A percentile compares a stretch with the other conserved stretches of the same genome.
These are phyloP conservation scores for Herpetospermum pedunculosum DNA, from an alignment of 306 rosid genomes.

Conservation along the genomic window DNA sequence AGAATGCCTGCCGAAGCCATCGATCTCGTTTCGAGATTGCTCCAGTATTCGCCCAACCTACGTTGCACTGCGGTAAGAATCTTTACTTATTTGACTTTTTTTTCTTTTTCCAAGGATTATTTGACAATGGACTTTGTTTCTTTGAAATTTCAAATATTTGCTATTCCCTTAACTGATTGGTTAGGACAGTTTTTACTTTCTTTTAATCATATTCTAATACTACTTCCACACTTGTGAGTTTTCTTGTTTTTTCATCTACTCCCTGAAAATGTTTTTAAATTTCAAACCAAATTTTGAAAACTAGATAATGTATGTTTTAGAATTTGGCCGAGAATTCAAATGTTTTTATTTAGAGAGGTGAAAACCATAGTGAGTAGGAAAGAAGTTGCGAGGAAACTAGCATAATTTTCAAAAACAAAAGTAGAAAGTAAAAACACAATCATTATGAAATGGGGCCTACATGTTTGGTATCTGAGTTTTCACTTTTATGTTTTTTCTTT, in stretches of 20 bases:
- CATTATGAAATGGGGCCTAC: too few relatives aligned
- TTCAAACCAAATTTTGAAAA: background rate
- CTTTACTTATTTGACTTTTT: background rate
- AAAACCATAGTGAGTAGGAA: background rate
- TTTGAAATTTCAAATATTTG: background rate
- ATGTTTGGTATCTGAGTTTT: background rate
- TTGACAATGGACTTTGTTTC: background rate
- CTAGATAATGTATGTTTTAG: background rate
- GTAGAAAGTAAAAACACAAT: background rate
- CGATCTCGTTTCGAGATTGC: conserved; percentile 86
- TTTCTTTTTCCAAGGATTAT: too few relatives aligned
- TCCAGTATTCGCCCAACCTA: conserved; percentile 84
- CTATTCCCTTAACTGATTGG: background rate
- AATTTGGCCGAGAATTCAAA: background rate
- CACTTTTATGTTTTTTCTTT: background rate
- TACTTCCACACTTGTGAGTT: too few relatives aligned
- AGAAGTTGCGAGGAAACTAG: background rate
- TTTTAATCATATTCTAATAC: background rate
- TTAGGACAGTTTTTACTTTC: background rate
- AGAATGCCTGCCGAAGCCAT: conserved; percentile 82
- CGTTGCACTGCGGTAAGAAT: conserved; percentile 87
- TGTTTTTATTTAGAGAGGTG: too few relatives aligned
- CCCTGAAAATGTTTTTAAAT: background rate
- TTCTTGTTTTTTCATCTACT: background rate
- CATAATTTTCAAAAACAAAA: background rate